Evolutionary conservation across 805 yeast genomes (phyloP).

Genomic region (Pichia pseudocactophila): DNA sequence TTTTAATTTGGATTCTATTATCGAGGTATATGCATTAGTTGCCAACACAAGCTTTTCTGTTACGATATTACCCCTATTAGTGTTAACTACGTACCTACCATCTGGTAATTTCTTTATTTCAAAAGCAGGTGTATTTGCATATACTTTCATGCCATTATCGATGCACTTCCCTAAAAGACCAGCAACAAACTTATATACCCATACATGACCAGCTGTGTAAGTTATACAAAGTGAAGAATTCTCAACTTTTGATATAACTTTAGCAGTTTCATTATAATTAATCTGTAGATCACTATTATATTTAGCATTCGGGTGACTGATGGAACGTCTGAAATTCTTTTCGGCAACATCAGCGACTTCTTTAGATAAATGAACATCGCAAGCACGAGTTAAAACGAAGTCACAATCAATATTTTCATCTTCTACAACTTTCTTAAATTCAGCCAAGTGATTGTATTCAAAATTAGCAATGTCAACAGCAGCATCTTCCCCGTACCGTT

Average conservation of each 20-base stretch:
- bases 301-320: conserved; percentile 3
- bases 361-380: conserved; percentile 21
- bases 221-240: conserved; percentile 26
- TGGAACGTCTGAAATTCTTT: conserved; percentile 18
- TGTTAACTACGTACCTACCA: conserved; percentile 27
- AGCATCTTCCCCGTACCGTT: conserved; percentile 19
- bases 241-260: conserved; percentile 23
- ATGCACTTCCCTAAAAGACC: conserved; percentile 27
- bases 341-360: conserved; percentile 15
- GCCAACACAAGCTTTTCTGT: conserved; percentile 30
- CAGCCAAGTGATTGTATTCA: conserved; percentile 29
- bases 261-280: conserved; percentile 26
- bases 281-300: conserved; percentile 28
- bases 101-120: conserved; percentile 18
- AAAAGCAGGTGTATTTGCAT: conserved; percentile 34
- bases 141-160: conserved; percentile 30
- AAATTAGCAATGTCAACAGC: conserved; percentile 32
- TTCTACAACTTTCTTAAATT: conserved; percentile 27
- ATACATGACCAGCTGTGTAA: conserved; percentile 35
- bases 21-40: conserved; percentile 30
- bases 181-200: conserved; percentile 36
- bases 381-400: conserved; percentile 24
- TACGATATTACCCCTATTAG: conserved; percentile 21
- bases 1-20: conserved; percentile 21
- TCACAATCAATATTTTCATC: conserved; percentile 27